Percentiles rank a stretch among this genome's conserved stretches.
phyloP scores from a whole-genome alignment of 2,329 filamentous ascomycete genomes.

The Sordariomycetes sp. region DNA sequence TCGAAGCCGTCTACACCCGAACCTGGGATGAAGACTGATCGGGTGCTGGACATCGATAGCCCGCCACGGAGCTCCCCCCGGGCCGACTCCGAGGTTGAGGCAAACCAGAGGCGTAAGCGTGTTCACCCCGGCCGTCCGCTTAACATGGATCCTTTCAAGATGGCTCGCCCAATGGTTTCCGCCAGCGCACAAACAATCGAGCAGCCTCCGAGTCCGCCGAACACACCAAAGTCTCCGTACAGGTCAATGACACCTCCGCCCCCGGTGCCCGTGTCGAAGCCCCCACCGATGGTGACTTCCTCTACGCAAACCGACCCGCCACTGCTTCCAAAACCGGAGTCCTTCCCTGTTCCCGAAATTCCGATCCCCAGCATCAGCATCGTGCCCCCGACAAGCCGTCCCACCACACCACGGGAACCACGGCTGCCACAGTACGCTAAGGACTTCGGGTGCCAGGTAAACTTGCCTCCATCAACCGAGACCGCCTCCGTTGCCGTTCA shows the following conservation, averaged over 20 bases:
- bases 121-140: constrained; percentile 43
- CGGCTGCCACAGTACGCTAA: constrained; percentile 73
- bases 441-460: constrained; percentile 75
- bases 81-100: constrained; percentile 51
- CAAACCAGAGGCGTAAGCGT: constrained; percentile 64
- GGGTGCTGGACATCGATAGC: constrained; percentile 29
- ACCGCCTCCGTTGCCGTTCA: constrained; percentile 45
- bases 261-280: constrained; percentile 15
- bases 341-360: constrained; percentile 27
- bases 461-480: constrained; percentile 14
- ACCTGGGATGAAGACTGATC: constrained; percentile 23
- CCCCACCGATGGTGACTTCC: constrained; percentile 34
- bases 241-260: constrained; percentile 28
- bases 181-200: constrained; percentile 52
- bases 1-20: constrained; percentile 31
- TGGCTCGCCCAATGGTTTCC: constrained; percentile 48
- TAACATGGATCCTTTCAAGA: constrained; percentile 31
- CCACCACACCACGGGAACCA: constrained; percentile 65
- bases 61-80: constrained; percentile 19
- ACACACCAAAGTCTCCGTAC: constrained; percentile 46
- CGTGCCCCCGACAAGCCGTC: constrained; percentile 75
- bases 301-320: constrained; percentile 53
- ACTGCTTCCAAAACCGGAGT: constrained; percentile 11
- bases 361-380: constrained; percentile 81
- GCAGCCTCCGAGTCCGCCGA: constrained; percentile 53